Evolutionary conservation across 2,329 filamentous ascomycete genomes (phyloP), one percentile per base, ranked within the genome.

Genomic region (Xylaria sp.): DNA sequence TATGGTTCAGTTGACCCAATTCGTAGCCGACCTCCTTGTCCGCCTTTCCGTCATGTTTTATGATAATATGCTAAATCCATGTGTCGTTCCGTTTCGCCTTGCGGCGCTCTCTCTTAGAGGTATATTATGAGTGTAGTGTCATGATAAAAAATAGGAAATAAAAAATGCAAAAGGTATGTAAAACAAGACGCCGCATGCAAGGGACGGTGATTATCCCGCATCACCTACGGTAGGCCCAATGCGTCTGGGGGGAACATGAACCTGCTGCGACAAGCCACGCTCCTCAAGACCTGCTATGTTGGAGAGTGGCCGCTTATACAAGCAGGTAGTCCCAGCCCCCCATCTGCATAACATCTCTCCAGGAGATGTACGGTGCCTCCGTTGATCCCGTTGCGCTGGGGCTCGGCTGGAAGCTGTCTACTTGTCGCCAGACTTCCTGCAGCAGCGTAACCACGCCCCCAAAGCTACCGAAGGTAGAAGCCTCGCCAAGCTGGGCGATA

Each of bases 281-380:
- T 77, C 76, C 75, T 77, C 77, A 79, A 82, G 80, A 76, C 81
- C 81, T 75, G 81, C 81, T 79, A 69, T 79, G 69, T 74, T 74
- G 73, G 64, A 74, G 63, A 60, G 63, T 64, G 69, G 66, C 66
- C 62, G 57, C 71, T 84, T 83, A 97, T 82, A 98, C 94, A 81
- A 98, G 88, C 81, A 98, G 86, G 84, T 94, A 96, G 80, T 97
- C 93, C 94, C 94, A 97, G 75, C 90, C 90, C 84, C 95, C 96
- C 83, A 91, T 89, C 83, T 89, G 89, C 94, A 98, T 97, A 79
- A 95, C 89, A 83, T 97, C 93, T 84, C 95, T 88, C 95, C 95
- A 98, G 90, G 94, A 94, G 82, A 97, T 89, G 83, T 91, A 91
- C 78, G 89, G 90, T 81, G 83, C 81, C 75, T 80, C 77, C 73